Evolutionary conservation across 768 basidiomycete genomes (phyloP).

Genomic region (Suillus occidentalis): DNA sequence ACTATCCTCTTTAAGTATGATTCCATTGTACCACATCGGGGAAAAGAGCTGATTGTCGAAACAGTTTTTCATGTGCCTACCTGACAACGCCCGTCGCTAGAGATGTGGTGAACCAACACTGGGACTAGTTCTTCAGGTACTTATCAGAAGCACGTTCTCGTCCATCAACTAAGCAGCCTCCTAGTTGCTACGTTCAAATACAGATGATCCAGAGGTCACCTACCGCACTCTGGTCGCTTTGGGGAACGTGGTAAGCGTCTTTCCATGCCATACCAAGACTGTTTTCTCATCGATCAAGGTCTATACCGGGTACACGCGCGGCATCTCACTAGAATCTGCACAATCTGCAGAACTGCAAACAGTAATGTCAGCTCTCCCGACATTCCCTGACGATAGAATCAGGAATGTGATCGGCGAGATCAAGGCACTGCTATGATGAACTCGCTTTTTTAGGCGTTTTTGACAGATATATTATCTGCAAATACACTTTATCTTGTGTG

Average conservation of each 20-base stretch:
- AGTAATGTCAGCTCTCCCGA: conserved; percentile 14
- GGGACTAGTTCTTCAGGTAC: conserved; percentile 47
- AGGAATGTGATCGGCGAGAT: conserved; percentile 52
- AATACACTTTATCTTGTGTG: not conserved
- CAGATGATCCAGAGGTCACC: conserved; percentile 61
- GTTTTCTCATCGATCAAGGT: conserved; percentile 39
- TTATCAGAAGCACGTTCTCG: not conserved
- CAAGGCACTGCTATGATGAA: conserved; percentile 36
- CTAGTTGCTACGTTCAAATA: conserved; percentile 40
- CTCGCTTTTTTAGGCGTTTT: not conserved
- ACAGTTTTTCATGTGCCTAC: conserved; percentile 65
- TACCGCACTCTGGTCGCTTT: conserved; percentile 73
- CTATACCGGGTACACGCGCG: conserved; percentile 43
- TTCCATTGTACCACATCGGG: not conserved
- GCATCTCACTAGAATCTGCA: conserved; percentile 30
- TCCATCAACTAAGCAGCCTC: conserved; percentile 10
- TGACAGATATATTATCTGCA: not conserved
- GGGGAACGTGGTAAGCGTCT: conserved; percentile 62
- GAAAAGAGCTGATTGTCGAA: conserved; percentile 6
- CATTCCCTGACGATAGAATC: conserved; percentile 63
- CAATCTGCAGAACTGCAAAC: conserved; percentile 31
- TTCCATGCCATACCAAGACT: not conserved
- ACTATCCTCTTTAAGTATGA: conserved; percentile 89
- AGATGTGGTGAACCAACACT: conserved; percentile 43
- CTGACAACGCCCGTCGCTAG: conserved; percentile 43